phyloP scores from a whole-genome alignment of 257 asterid genomes.

The Agastache rugosa region DNA sequence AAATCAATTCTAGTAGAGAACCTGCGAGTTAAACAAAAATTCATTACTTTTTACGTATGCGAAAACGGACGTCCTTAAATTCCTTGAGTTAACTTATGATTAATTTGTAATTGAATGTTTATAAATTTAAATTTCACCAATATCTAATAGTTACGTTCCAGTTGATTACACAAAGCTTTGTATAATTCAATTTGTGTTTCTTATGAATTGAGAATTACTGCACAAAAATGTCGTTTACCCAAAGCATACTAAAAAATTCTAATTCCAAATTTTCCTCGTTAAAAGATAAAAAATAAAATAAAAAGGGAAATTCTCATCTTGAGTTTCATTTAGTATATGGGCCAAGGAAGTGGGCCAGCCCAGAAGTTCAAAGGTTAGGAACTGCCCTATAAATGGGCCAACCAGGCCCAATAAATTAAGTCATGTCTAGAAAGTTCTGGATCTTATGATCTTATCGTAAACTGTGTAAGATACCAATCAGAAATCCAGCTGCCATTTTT shows the following conservation, averaged over 20 bases:
- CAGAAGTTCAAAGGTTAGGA: not conserved
- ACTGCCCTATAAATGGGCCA: slow-evolving; percentile 1
- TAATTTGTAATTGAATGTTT: not conserved
- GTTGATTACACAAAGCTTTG: too few relatives aligned
- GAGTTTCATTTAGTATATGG: not conserved
- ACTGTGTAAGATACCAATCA: not conserved
- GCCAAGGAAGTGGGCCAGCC: not conserved
- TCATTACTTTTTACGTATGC: too few relatives aligned
- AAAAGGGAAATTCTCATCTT: not conserved
- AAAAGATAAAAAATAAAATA: too few relatives aligned
- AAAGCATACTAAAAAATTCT: too few relatives aligned
- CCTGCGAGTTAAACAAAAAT: too few relatives aligned
- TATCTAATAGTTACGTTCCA: not conserved
- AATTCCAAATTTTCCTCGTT: too few relatives aligned
- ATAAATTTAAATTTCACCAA: not conserved
- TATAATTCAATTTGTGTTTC: too few relatives aligned
- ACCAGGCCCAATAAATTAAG: not conserved
- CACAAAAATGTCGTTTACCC: too few relatives aligned
- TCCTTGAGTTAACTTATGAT: not conserved
- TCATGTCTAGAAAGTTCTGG: not conserved
- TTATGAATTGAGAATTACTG: too few relatives aligned
- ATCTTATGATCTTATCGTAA: not conserved
- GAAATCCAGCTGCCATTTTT: not conserved
- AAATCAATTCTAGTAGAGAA: too few relatives aligned
- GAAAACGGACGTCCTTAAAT: not conserved